These are phyloP conservation scores for Clavariopsis aquatica DNA, from an alignment of 495 filamentous ascomycete genomes.

Conservation along the genomic window DNA sequence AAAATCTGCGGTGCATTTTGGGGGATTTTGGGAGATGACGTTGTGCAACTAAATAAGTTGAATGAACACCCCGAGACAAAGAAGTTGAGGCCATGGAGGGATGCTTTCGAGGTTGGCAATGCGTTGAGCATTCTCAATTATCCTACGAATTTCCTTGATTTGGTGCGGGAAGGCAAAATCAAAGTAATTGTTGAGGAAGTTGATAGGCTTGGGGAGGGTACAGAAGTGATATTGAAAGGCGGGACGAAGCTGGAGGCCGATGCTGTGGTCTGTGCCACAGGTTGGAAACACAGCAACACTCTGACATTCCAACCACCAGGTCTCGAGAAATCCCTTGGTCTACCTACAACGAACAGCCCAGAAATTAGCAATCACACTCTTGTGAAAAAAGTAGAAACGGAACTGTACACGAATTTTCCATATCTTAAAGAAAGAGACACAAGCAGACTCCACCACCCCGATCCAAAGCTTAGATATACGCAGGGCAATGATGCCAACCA, in stretches of 20 bases:
- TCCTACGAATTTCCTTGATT: slow-evolving; percentile 29
- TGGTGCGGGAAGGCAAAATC: slow-evolving; percentile 53
- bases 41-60: slow-evolving; percentile 61
- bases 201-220: slow-evolving; percentile 49
- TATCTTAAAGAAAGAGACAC: slow-evolving; percentile 30
- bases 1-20: slow-evolving; percentile 70
- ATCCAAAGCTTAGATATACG: slow-evolving; percentile 14
- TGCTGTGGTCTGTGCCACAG: slow-evolving; percentile 59
- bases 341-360: slow-evolving; percentile 11
- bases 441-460: slow-evolving; percentile 28
- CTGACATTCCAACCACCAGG: slow-evolving; percentile 63
- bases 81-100: slow-evolving; percentile 66
- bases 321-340: slow-evolving; percentile 23
- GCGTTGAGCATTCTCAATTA: slow-evolving; percentile 36
- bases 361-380: slow-evolving; percentile 10
- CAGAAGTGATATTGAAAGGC: slow-evolving; percentile 55
- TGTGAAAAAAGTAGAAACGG: slow-evolving; percentile 9
- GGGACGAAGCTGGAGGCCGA: slow-evolving; percentile 60
- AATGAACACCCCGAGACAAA: slow-evolving; percentile 61
- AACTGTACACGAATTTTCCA: slow-evolving; percentile 14
- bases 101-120: slow-evolving; percentile 51
- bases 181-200: slow-evolving; percentile 66
- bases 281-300: slow-evolving; percentile 52
- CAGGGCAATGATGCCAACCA: slow-evolving; percentile 11
- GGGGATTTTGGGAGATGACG: slow-evolving; percentile 62